Conservation (phyloP, 2,329 filamentous ascomycete genomes). For the Penicillium sp. region DNA sequence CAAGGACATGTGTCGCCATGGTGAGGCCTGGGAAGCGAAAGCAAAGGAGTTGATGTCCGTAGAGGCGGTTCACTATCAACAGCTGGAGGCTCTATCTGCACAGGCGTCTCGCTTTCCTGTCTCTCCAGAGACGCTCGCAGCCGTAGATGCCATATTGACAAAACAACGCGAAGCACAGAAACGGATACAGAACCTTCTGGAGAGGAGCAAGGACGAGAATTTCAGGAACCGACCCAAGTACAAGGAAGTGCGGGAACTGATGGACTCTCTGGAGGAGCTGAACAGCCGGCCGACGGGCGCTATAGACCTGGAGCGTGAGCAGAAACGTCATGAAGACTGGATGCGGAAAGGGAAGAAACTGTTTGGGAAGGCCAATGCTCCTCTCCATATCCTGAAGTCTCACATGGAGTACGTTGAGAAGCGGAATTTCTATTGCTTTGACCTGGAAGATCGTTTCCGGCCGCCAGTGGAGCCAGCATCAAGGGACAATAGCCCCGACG, state of each 20-base stretch:
- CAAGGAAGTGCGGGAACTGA: slow-evolving; percentile 84
- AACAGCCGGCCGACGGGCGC: slow-evolving; percentile 93
- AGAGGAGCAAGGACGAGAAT: slow-evolving; percentile 75
- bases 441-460: slow-evolving; percentile 84
- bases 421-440: slow-evolving; percentile 89
- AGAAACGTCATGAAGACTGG: slow-evolving; percentile 97
- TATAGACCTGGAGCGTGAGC: slow-evolving; percentile 89
- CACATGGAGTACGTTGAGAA: slow-evolving; percentile 94
- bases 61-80: slow-evolving; percentile 89
- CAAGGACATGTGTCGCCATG: slow-evolving; percentile 74
- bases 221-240: slow-evolving; percentile 84
- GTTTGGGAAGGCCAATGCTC: slow-evolving; percentile 97
- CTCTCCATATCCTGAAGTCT: slow-evolving; percentile 89
- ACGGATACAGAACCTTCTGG: slow-evolving; percentile 80
- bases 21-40: slow-evolving; percentile 89
- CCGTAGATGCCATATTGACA: slow-evolving; percentile 88
- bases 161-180: slow-evolving; percentile 95
- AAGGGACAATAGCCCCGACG: slow-evolving; percentile 72
- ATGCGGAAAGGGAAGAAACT: slow-evolving; percentile 98
- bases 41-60: slow-evolving; percentile 91
- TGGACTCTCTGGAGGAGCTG: slow-evolving; percentile 83
- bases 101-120: slow-evolving; percentile 84
- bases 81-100: slow-evolving; percentile 86
- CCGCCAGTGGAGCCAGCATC: slow-evolving; percentile 91
- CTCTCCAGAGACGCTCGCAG: slow-evolving; percentile 75